Conservation (phyloP, 1,284 basidiomycete genomes). For the Erythrobasidium hasegawianum region DNA sequence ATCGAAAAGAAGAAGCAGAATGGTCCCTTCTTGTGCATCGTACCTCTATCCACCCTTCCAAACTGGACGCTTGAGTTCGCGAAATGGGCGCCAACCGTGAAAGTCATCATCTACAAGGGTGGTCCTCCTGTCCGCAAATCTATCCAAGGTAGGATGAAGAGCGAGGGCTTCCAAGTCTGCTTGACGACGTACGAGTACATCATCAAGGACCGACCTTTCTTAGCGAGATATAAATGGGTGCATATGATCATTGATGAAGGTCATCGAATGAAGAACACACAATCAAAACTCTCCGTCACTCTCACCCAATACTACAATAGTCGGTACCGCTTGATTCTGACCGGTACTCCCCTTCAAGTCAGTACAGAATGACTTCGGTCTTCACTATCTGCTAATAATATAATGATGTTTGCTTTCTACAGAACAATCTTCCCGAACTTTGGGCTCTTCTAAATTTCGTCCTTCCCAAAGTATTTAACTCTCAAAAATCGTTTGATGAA, state of each 20-base stretch:
- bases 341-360: conserved; percentile 88
- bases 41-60: conserved; percentile 95
- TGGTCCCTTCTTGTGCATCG: conserved; percentile 95
- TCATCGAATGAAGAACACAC: conserved; percentile 99
- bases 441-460: conserved; percentile 99
- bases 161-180: conserved; percentile 85
- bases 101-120: conserved; percentile 86
- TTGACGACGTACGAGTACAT: conserved; percentile 99
- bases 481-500: conserved; percentile 98
- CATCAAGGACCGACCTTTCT: conserved; percentile 89
- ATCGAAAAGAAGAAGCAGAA: conserved; percentile 88
- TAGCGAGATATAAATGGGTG: conserved; percentile 92
- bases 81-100: conserved; percentile 90
- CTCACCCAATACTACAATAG: conserved; percentile 90
- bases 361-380: conserved; percentile 40
- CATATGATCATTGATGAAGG: conserved; percentile 99
- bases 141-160: conserved; percentile 65
- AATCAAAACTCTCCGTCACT: conserved; percentile 89
- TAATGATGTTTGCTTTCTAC: not conserved
- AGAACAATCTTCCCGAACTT: conserved; percentile 94
- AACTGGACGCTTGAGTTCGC: conserved; percentile 98
- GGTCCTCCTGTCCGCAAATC: conserved; percentile 74
- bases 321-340: conserved; percentile 90
- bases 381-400: not conserved
- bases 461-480: conserved; percentile 97